phyloP scores from a whole-genome alignment of 768 basidiomycete genomes.

The Tephrocybe sp. region DNA sequence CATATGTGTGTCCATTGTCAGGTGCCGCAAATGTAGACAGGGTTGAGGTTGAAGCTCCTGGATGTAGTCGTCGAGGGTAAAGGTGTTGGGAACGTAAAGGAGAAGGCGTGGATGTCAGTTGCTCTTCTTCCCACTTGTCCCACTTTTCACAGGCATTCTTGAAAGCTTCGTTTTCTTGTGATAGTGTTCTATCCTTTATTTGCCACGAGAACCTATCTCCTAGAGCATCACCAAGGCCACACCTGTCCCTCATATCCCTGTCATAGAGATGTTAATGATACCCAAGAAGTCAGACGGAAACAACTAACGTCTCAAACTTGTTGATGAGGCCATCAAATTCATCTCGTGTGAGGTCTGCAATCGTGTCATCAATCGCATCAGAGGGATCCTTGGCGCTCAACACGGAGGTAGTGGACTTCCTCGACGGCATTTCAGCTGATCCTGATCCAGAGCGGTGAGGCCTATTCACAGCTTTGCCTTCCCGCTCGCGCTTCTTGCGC shows the following conservation, averaged over 20 bases:
- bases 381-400: conserved; percentile 14
- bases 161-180: conserved; percentile 53
- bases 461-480: conserved; percentile 1
- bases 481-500: conserved; percentile 6
- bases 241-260: conserved; percentile 68
- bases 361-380: conserved; percentile 29
- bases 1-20: background rate
- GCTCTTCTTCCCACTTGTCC: conserved; percentile 44
- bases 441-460: conserved; percentile 11
- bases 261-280: background rate
- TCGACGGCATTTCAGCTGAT: conserved; percentile 10
- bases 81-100: background rate
- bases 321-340: conserved; percentile 60
- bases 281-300: background rate
- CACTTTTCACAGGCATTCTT: conserved; percentile 56
- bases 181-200: conserved; percentile 33
- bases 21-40: background rate
- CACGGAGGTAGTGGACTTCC: conserved; percentile 10
- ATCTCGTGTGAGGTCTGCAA: conserved; percentile 51
- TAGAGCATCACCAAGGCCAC: conserved; percentile 41
- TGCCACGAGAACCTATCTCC: conserved; percentile 50
- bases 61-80: conserved; percentile 1
- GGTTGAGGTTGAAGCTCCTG: background rate
- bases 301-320: conserved; percentile 58
- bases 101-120: conserved; percentile 11